Evolutionary conservation across 139 green algal genomes (phyloP).

Genomic region (Axilococcus clingmanii): DNA sequence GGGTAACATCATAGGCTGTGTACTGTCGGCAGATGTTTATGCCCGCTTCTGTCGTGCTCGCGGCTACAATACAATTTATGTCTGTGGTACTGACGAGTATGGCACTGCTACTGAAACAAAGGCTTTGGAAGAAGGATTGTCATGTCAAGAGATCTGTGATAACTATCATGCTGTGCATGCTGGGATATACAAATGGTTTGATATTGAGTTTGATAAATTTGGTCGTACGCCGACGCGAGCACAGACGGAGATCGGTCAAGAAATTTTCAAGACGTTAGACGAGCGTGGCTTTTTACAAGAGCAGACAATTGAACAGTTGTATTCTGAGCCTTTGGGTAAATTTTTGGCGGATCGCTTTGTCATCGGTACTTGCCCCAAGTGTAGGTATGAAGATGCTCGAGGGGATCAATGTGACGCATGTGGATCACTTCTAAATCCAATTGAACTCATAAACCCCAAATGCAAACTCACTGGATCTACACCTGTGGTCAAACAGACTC

Average conservation of each 20-base stretch:
- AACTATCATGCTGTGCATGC: conserved; percentile 96
- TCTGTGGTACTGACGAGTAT: conserved; percentile 98
- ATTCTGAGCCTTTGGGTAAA: conserved; percentile 66
- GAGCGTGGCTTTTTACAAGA: conserved; percentile 37
- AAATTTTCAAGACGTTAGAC: conserved; percentile 50
- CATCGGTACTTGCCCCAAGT: conserved; percentile 89
- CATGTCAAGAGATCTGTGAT: conserved; percentile 87
- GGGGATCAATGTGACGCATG: conserved; percentile 91
- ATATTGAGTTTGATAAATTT: conserved; percentile 92
- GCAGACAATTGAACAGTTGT: conserved; percentile 81
- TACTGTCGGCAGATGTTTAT: conserved; percentile 88
- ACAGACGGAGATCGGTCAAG: conserved; percentile 63
- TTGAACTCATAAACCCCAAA: conserved; percentile 82
- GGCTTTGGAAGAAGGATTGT: conserved; percentile 90
- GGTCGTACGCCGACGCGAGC: conserved; percentile 76
- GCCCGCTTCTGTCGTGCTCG: conserved; percentile 77
- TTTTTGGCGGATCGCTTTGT: conserved; percentile 96
- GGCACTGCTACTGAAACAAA: conserved; percentile 98
- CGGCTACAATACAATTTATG: conserved; percentile 85
- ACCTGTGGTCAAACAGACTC: conserved; percentile 61
- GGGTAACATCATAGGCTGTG: conserved; percentile 98
- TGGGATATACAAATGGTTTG: conserved; percentile 94
- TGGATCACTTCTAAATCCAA: conserved; percentile 84
- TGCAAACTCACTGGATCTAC: conserved; percentile 77
- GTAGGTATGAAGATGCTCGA: conserved; percentile 74